Conservation (phyloP, 495 filamentous ascomycete species). For the Pyronema omphalodes region DNA sequence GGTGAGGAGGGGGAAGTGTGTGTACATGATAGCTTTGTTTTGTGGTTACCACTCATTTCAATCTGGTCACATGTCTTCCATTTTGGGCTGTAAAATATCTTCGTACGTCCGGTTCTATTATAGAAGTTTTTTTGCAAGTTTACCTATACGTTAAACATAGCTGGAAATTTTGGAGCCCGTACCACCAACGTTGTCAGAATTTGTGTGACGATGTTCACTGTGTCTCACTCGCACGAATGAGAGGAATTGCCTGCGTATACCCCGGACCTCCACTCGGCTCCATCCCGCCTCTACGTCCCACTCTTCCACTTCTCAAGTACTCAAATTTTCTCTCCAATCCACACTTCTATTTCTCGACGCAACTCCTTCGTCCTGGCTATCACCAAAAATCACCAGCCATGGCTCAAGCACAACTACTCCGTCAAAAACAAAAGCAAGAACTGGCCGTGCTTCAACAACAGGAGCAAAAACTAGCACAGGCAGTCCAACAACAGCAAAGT, state of each 20-base stretch:
- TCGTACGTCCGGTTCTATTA: background rate
- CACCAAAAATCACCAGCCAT: background rate
- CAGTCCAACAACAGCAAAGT: constrained; percentile 23
- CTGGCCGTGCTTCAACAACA: background rate
- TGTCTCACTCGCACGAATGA: too few species aligned
- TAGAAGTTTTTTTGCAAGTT: background rate
- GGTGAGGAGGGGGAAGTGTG: background rate
- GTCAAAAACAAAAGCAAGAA: background rate
- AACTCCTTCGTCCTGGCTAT: too few species aligned
- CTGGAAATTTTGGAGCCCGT: too few species aligned
- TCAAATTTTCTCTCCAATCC: too few species aligned
- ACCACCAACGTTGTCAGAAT: too few species aligned
- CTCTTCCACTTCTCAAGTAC: too few species aligned
- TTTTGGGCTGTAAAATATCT: background rate
- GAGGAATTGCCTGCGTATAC: too few species aligned
- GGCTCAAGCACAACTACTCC: background rate
- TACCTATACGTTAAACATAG: too few species aligned
- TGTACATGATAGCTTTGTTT: constrained; percentile 5
- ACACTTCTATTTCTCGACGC: too few species aligned
- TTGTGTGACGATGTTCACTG: too few species aligned
- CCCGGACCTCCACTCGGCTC: too few species aligned
- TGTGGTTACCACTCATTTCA: constrained; percentile 1
- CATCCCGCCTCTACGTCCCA: too few species aligned
- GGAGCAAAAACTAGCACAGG: constrained; percentile 9
- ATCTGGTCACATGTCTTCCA: background rate